Conservation (phyloP, 78 protist genomes). For the Dictyostelium citrinum region DNA sequence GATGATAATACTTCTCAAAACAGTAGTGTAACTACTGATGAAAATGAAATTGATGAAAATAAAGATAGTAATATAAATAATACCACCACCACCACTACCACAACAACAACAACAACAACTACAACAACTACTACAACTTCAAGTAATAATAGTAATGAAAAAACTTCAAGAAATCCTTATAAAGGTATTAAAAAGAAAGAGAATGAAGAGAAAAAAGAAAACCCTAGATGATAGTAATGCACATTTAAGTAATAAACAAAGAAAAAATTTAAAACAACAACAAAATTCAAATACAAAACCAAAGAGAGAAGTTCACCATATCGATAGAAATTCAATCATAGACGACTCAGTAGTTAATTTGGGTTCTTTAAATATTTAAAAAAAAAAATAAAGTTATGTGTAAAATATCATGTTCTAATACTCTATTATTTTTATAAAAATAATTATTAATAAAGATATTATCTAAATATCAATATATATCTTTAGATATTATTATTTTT, state of each 20-base stretch:
- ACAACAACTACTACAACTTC: not conserved
- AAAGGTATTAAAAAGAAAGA: constrained; percentile 10
- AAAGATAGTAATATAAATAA: not conserved
- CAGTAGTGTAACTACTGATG: not conserved
- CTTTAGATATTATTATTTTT: not conserved
- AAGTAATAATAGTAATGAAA: not conserved
- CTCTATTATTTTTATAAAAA: too few relatives aligned
- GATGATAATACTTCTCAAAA: not conserved
- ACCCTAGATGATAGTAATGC: not conserved
- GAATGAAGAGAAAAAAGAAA: not conserved
- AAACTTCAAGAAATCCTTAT: constrained; percentile 45
- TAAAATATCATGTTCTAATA: too few relatives aligned
- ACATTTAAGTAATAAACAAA: constrained; percentile 32
- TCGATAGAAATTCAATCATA: constrained; percentile 22
- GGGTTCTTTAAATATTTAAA: constrained; percentile 51
- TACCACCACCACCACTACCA: constrained; percentile 15
- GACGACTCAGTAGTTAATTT: constrained; percentile 16
- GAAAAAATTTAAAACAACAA: constrained; percentile 7
- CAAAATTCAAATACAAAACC: not conserved
- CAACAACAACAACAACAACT: constrained; percentile 36
- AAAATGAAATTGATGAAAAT: not conserved
- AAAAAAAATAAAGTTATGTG: not conserved
- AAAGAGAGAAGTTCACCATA: constrained; percentile 24
- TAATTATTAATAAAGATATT: too few relatives aligned
- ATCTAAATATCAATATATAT: too few relatives aligned